Percentiles rank a stretch among this genome's conserved stretches.
phyloP scores from a whole-genome alignment of 768 basidiomycete species.

The Kwoniella dendrophila region DNA sequence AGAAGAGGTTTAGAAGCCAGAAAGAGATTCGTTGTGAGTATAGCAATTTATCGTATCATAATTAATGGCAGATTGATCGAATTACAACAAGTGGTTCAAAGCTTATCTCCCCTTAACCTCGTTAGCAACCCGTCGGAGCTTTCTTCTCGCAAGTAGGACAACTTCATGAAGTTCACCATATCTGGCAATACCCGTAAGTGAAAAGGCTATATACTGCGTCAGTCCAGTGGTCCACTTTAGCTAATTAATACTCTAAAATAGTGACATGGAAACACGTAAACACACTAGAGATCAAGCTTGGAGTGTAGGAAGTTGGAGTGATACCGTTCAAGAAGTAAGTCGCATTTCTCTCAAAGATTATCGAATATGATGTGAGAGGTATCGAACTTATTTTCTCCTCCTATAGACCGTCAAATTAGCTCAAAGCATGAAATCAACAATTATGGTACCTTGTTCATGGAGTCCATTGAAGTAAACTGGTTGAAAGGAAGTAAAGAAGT shows the following conservation, averaged over 20 bases:
- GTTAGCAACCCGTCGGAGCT: conserved; percentile 53
- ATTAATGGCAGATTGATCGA: no score
- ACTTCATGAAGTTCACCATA: conserved; percentile 75
- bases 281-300: conserved; percentile 85
- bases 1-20: conserved; percentile 92
- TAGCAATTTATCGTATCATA: no score
- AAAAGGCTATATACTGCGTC: neutral
- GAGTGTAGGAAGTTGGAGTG: conserved; percentile 93
- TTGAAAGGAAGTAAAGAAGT: neutral
- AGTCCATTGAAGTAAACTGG: conserved; percentile 45
- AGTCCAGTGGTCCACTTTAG: neutral
- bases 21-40: conserved; percentile 76
- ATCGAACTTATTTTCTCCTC: neutral
- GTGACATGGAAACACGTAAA: conserved; percentile 71
- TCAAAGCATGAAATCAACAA: conserved; percentile 80
- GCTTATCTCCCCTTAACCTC: no score
- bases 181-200: conserved; percentile 94
- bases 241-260: conserved; percentile 11
- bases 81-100: no score
- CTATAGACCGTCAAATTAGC: conserved; percentile 82
- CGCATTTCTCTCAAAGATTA: neutral
- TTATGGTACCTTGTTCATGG: conserved; percentile 61
- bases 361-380: neutral
- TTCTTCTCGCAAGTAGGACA: conserved; percentile 57
- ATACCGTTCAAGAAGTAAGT: conserved; percentile 84